Conservation (phyloP, 129 eudicot genomes). For the Saposhnikovia divaricata region DNA sequence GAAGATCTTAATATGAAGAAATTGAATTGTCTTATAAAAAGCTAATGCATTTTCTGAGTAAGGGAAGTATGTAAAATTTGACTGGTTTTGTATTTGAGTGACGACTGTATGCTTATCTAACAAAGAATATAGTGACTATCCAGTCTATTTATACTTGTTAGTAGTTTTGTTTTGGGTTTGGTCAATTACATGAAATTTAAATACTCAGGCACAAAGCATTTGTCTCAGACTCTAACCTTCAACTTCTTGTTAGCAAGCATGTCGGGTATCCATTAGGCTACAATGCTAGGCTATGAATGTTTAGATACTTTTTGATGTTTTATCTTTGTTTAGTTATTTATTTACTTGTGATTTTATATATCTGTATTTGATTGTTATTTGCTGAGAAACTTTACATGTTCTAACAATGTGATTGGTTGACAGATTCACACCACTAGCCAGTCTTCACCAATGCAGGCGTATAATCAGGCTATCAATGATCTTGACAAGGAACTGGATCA, state of each 20-base stretch:
- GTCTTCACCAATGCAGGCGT: slow-evolving; percentile 91
- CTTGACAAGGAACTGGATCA: slow-evolving; percentile 92
- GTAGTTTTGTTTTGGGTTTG: background rate
- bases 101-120: background rate
- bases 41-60: background rate
- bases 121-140: background rate
- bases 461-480: slow-evolving; percentile 88
- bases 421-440: slow-evolving; percentile 95
- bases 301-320: background rate
- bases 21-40: background rate
- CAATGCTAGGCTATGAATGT: background rate
- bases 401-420: slow-evolving; percentile 6
- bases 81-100: background rate
- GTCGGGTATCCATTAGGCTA: background rate
- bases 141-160: background rate
- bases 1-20: background rate
- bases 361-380: background rate
- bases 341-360: background rate
- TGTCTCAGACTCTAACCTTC: background rate
- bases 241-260: background rate
- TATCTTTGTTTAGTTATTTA: background rate
- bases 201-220: background rate
- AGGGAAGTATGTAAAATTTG: background rate
- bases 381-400: background rate
- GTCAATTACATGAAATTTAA: background rate